These are phyloP conservation scores for Rhodotorula glutinis DNA, from an alignment of 1,284 basidiomycete genomes.

Conservation along the genomic window DNA sequence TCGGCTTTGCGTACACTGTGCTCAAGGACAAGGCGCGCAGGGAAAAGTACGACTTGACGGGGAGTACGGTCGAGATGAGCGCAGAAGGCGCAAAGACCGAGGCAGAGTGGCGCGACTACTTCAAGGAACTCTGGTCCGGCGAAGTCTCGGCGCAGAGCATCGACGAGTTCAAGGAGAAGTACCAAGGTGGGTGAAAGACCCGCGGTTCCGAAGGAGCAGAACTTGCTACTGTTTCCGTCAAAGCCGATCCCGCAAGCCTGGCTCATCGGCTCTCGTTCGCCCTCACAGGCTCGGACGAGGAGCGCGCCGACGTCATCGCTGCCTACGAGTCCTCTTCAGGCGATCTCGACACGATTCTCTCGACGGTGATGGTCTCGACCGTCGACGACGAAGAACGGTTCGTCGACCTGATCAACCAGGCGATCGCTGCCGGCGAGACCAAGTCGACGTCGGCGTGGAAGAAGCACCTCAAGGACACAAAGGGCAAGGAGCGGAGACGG, in stretches of 20 bases:
- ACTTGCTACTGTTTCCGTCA: too few species aligned
- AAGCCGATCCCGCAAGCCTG: background rate
- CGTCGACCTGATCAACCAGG: conserved; percentile 62
- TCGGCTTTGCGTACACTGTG: conserved; percentile 86
- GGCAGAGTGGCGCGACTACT: conserved; percentile 89
- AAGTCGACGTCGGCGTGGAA: conserved; percentile 63
- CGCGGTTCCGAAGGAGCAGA: too few species aligned
- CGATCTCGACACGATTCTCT: conserved; percentile 72
- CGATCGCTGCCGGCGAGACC: conserved; percentile 63
- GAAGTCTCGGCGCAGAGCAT: conserved; percentile 73
- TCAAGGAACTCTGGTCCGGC: conserved; percentile 71
- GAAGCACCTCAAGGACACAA: conserved; percentile 67
- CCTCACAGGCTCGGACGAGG: conserved; percentile 71
- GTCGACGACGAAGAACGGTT: conserved; percentile 76
- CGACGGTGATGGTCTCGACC: conserved; percentile 72
- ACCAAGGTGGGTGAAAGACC: conserved; percentile 64
- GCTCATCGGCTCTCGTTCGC: background rate
- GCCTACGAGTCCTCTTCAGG: conserved; percentile 69
- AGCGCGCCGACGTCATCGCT: conserved; percentile 67
- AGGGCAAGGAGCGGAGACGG: conserved; percentile 63
- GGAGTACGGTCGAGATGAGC: conserved; percentile 71
- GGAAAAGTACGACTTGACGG: conserved; percentile 59
- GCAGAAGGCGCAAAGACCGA: conserved; percentile 66
- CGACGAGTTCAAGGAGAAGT: conserved; percentile 83
- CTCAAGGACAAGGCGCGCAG: conserved; percentile 72